Percentiles rank a stretch among this genome's conserved stretches.
phyloP scores from a whole-genome alignment of 495 filamentous ascomycete species.

The Arthonia radiata region DNA sequence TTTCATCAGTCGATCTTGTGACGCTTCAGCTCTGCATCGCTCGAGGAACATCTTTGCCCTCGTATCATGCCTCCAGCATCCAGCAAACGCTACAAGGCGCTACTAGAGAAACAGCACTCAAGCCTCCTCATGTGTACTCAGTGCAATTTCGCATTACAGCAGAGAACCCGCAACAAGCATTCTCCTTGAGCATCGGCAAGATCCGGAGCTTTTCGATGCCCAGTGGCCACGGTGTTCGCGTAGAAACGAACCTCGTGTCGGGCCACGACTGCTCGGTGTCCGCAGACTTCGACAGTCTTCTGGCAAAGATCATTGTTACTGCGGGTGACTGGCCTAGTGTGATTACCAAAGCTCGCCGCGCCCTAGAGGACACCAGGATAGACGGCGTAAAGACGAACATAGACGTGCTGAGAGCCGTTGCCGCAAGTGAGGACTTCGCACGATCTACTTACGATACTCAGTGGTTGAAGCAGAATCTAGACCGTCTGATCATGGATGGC shows the following conservation, averaged over 20 bases:
- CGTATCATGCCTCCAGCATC: too few species aligned
- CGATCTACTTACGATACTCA: constrained; percentile 24
- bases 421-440: constrained; percentile 22
- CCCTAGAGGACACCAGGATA: constrained; percentile 26
- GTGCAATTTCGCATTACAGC: constrained; percentile 33
- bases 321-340: constrained; percentile 23
- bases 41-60: constrained; percentile 21
- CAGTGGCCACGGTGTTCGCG: constrained; percentile 27
- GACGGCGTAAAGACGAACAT: constrained; percentile 31
- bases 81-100: too few species aligned
- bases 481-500: constrained; percentile 16
- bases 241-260: constrained; percentile 26
- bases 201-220: constrained; percentile 27
- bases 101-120: constrained; percentile 20
- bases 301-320: constrained; percentile 37
- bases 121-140: constrained; percentile 17
- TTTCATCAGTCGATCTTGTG: constrained; percentile 14
- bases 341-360: constrained; percentile 25
- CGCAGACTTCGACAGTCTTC: constrained; percentile 31
- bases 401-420: constrained; percentile 25
- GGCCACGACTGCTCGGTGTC: constrained; percentile 20
- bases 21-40: constrained; percentile 27
- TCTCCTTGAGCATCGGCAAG: constrained; percentile 32
- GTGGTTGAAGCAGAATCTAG: constrained; percentile 28
- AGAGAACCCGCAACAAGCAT: constrained; percentile 26